These are phyloP conservation scores for Hericium alpestre DNA, from an alignment of 768 basidiomycete genomes.

Conservation along the genomic window DNA sequence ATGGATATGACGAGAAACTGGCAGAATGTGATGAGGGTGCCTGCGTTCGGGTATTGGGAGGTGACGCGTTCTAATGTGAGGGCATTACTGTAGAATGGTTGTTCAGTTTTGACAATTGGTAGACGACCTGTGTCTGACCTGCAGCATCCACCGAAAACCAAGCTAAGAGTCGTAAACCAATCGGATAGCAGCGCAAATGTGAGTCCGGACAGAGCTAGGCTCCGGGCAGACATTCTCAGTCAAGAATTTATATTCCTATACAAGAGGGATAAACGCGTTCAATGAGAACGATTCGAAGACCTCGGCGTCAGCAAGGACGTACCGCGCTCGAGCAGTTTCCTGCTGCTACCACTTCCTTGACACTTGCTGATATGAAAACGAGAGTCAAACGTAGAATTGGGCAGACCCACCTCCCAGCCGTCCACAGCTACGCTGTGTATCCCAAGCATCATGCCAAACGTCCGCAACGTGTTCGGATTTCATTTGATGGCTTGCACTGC, in stretches of 20 bases:
- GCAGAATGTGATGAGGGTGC: conserved; percentile 77
- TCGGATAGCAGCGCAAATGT: conserved; percentile 12
- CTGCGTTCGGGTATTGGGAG: conserved; percentile 53
- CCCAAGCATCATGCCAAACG: not conserved
- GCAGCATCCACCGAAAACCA: conserved; percentile 91
- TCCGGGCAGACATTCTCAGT: too few relatives aligned
- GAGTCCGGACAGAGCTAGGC: not conserved
- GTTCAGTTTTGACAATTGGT: not conserved
- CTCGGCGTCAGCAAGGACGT: not conserved
- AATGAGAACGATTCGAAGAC: not conserved
- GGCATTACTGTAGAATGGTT: conserved; percentile 47
- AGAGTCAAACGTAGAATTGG: too few relatives aligned
- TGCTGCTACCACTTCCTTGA: not conserved
- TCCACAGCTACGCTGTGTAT: not conserved
- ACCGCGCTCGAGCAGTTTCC: not conserved
- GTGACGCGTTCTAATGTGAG: conserved; percentile 69
- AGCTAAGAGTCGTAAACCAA: conserved; percentile 57
- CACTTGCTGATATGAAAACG: too few relatives aligned
- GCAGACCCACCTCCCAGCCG: too few relatives aligned
- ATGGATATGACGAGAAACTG: conserved; percentile 76
- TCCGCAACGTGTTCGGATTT: not conserved
- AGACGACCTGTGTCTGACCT: conserved; percentile 29
- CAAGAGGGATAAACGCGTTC: too few relatives aligned
- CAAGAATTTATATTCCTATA: too few relatives aligned
- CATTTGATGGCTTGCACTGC: not conserved